Evolutionary conservation across 225 moss, liverwort and hornwort species (phyloP).

Genomic region (Lunularia cruciata): DNA sequence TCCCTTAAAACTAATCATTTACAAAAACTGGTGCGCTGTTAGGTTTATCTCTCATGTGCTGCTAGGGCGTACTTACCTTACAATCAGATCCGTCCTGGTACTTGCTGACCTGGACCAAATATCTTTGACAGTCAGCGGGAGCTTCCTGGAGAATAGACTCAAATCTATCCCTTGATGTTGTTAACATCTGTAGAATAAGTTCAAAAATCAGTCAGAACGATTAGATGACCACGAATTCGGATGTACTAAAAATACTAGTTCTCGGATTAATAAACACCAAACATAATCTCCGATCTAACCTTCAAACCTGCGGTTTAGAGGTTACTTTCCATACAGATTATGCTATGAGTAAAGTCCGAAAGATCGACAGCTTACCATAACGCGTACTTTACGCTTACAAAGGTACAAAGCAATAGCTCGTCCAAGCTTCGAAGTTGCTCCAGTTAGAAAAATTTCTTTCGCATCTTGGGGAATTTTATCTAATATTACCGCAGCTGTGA

Average conservation of each 20-base stretch:
- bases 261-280: too few relatives aligned
- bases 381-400: conserved; percentile 63
- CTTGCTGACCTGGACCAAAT: conserved; percentile 77
- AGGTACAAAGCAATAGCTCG: conserved; percentile 76
- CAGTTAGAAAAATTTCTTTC: conserved; percentile 76
- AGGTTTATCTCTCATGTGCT: too few relatives aligned
- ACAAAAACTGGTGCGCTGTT: too few relatives aligned
- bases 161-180: conserved; percentile 76
- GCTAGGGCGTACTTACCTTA: conserved; percentile 22
- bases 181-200: conserved; percentile 98
- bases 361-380: conserved; percentile 71
- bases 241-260: too few relatives aligned
- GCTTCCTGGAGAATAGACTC: conserved; percentile 66
- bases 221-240: too few relatives aligned
- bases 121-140: conserved; percentile 41
- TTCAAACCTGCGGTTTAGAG: too few relatives aligned
- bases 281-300: too few relatives aligned
- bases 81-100: conserved; percentile 76
- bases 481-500: conserved; percentile 81
- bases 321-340: too few relatives aligned
- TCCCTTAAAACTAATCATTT: too few relatives aligned
- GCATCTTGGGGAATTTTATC: conserved; percentile 62
- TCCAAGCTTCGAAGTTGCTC: conserved; percentile 86
- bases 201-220: too few relatives aligned
- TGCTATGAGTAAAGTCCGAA: too few relatives aligned